A percentile compares a stretch with the other conserved stretches of the same genome.
phyloP scores from a whole-genome alignment of 2,329 filamentous ascomycete species.

The Alternaria solani region DNA sequence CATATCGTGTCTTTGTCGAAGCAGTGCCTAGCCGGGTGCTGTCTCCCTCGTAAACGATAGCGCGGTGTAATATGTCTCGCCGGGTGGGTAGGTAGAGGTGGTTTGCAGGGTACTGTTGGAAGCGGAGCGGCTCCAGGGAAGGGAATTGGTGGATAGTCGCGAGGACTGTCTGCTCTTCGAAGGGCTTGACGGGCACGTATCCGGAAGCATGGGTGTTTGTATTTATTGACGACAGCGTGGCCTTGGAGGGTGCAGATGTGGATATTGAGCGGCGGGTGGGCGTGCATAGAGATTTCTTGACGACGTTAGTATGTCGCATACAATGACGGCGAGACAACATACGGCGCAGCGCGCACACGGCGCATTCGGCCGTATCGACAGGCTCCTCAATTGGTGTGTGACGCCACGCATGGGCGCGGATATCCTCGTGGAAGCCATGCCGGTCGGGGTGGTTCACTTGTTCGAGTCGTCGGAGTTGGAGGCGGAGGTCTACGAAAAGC shows the following conservation, averaged over 20 bases:
- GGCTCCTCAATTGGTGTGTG: conserved; percentile 40
- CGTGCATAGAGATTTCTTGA: conserved; percentile 36
- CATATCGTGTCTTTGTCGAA: conserved; percentile 63
- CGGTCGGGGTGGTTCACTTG: conserved; percentile 31
- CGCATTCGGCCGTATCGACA: conserved; percentile 42
- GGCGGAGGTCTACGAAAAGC: conserved; percentile 34
- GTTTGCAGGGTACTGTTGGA: conserved; percentile 79
- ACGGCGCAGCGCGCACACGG: conserved; percentile 59
- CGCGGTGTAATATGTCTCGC: conserved; percentile 89
- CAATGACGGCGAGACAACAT: conserved; percentile 50
- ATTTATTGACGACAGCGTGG: conserved; percentile 58
- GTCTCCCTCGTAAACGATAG: conserved; percentile 92
- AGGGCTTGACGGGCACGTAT: conserved; percentile 45
- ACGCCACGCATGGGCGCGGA: conserved; percentile 49
- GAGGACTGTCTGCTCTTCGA: conserved; percentile 65
- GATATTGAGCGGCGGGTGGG: conserved; percentile 41
- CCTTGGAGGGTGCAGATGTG: conserved; percentile 64
- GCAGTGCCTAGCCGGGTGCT: conserved; percentile 81
- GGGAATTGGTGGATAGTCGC: conserved; percentile 93
- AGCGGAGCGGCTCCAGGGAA: conserved; percentile 79
- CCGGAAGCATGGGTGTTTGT: conserved; percentile 50
- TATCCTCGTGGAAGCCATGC: conserved; percentile 53
- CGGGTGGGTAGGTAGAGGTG: conserved; percentile 89
- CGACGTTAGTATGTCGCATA: conserved; percentile 45
- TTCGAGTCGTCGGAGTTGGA: conserved; percentile 35